Evolutionary conservation across 495 filamentous ascomycete species (phyloP), one percentile per base, ranked within the genome.

Genomic region (Trichocladium uniseriatum): DNA sequence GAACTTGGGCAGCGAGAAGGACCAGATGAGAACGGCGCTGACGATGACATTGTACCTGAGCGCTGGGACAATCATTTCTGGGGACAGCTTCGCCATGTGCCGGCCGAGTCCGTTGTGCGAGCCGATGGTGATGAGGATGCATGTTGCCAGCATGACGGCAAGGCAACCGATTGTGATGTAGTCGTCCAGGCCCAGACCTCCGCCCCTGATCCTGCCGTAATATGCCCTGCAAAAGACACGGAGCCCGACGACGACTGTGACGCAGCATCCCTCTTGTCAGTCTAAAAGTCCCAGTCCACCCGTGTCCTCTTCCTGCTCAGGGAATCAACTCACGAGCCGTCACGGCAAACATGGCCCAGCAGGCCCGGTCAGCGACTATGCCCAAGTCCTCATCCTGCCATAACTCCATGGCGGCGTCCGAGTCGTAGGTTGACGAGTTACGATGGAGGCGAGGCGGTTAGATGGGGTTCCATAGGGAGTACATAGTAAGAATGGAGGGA

Each of bases 161-260:
- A 51, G 39, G 34, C 48, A 51, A 32, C 11, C 9, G 14, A 51
- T 19, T 8, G 48, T 51, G 48, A 51, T 51, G 39, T 38, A 44
- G 48, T 51, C 48, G 48, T 51, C 48, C 19, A 38, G 2, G 7
- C 48, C 48, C 15, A 51, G 48, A 2, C 48, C 48, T 2, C 21
- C 6, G 0, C 40, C 40, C n/a, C 18, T 37, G 9, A 20, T 29
- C 20, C 11, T 4, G 20, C 32, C 28, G n/a, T 38, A 46, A 10
- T 7, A 21, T 3, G 31, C 39, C 8, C 48, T 18, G 20, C 40
- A 44, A 16, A 43, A 51, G 22, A 44, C 40, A 22, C 48, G 48
- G 15, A 51, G 40, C 4, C 22, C 39, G 32, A 51, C 40, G 22
- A 51, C 21, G 6, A 51, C 48, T 51, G 32, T 32, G 13, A 11